A percentile compares a stretch with the other conserved stretches of the same genome.
Conservation (phyloP, 2,329 filamentous ascomycete species). For the Teratosphaeria gauchensis region DNA sequence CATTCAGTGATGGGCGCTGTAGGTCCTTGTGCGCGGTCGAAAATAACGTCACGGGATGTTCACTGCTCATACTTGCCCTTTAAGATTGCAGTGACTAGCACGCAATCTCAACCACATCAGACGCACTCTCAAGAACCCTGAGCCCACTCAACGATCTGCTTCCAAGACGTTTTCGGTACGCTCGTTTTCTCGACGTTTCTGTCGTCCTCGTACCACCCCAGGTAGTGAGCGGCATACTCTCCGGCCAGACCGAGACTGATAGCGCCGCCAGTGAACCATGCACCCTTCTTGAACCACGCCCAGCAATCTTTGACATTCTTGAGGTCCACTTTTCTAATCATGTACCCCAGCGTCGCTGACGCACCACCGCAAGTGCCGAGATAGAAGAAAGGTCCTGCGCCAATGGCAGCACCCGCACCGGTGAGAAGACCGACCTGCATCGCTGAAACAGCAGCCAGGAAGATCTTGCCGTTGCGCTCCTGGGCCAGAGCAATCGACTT, state of each 20-base stretch:
- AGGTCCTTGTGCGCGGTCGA: too few relatives aligned
- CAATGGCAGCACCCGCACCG: conserved; percentile 56
- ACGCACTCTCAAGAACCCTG: neutral
- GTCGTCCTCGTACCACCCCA: conserved; percentile 1
- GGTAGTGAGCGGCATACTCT: conserved; percentile 37
- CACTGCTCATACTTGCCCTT: neutral
- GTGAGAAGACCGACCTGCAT: conserved; percentile 61
- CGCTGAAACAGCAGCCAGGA: conserved; percentile 60
- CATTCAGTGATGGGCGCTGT: too few relatives aligned
- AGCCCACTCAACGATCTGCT: neutral
- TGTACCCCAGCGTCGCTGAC: conserved; percentile 43
- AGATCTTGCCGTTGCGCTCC: conserved; percentile 64
- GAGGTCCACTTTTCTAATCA: conserved; percentile 51
- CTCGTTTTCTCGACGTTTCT: neutral
- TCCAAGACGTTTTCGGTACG: neutral
- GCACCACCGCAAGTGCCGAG: conserved; percentile 50
- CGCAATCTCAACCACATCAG: neutral
- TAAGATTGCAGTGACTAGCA: neutral
- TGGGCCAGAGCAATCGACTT: conserved; percentile 80
- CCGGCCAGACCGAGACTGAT: conserved; percentile 46
- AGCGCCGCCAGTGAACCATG: conserved; percentile 51
- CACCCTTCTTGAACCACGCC: conserved; percentile 57
- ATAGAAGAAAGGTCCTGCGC: conserved; percentile 50
- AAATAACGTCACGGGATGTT: too few relatives aligned
- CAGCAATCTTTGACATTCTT: conserved; percentile 50